Evolutionary conservation across 495 filamentous ascomycete genomes (phyloP), one percentile per base, ranked within the genome.

Genomic region (Neurospora pannonica): DNA sequence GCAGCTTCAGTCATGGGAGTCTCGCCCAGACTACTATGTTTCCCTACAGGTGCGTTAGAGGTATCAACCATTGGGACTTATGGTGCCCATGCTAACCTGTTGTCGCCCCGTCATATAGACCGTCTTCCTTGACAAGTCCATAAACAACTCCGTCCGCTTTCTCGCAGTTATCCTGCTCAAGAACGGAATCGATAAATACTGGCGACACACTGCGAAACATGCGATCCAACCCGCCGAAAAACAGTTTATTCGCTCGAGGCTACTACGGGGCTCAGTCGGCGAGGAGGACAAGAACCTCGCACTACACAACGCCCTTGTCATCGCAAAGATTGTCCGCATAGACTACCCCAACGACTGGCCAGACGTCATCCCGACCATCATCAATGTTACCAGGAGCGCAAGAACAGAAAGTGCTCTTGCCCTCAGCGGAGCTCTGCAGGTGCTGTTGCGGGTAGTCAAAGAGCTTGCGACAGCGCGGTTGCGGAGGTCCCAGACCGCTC

Each of bases 121-220:
- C 72, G 87, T 92, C 8, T 97, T 93, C 79, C 83, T 97, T 69
- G 92, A 97, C 82, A 89, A 90, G 60, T 87, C 87, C 6, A 84
- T 95, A 1, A 93, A 94, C 13, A 78, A 86, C 17, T 90, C 95
- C 76, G 87, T 93, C 54, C 91, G 96, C 71, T 93, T 96, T 80
- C 88, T 97, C n/a, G 90, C 94, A 21, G 90, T 97, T 71, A 98
- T 97, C 74, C 93, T 97, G 78, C 84, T 99, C 72, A 98, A 98
- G 80, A 97, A 98, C 81, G 96, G 94, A 36, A 93, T 97, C 78
- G 95, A 98, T 77, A 94, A 92, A 80, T 94, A 93, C 81, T 99
- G 96, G 96, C 88, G 96, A 89, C 90, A 77, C 48, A 90, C 89
- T 4, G 87, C 92, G 19, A 85, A 80, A 75, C 91, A 91, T 81